A percentile compares a stretch with the other conserved stretches of the same genome.
phyloP scores from a whole-genome alignment of 305 asterid species.

The Nicotiana rustica region DNA sequence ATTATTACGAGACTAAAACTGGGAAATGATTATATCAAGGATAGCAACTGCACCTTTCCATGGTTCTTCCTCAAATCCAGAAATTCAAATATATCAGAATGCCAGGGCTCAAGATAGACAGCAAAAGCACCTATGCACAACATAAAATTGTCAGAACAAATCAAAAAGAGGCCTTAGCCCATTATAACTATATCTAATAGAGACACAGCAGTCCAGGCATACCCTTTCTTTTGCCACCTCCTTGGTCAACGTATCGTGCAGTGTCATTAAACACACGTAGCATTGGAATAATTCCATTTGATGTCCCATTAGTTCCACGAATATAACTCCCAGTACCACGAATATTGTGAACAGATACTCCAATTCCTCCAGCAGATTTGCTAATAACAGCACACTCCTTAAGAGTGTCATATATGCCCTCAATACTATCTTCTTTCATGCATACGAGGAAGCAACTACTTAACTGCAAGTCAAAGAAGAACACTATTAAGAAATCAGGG shows the following conservation, averaged over 20 bases:
- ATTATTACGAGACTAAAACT: neutral
- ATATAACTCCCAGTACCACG: conserved; percentile 97
- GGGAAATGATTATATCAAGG: neutral
- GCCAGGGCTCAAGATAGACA: conserved; percentile 98
- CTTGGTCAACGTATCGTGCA: conserved; percentile 96
- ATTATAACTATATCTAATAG: neutral
- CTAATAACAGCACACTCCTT: conserved; percentile 99
- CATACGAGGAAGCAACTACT: conserved; percentile 96
- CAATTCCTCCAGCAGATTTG: conserved; percentile 99
- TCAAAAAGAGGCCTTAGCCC: neutral
- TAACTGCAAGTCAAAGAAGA: conserved; percentile 57
- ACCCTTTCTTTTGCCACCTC: conserved; percentile 99
- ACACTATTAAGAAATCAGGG: neutral
- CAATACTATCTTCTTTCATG: conserved; percentile 98
- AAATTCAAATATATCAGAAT: conserved; percentile 88
- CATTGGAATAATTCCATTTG: conserved; percentile 99
- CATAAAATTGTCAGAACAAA: conserved; percentile 32
- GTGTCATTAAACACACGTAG: conserved; percentile 94
- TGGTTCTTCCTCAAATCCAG: conserved; percentile 92
- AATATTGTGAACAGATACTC: conserved; percentile 87
- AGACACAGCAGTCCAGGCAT: neutral
- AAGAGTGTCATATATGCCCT: conserved; percentile 92
- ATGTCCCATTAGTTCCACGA: conserved; percentile 95
- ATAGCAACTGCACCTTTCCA: conserved; percentile 67
- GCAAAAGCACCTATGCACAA: conserved; percentile 85